Conservation (phyloP, 768 basidiomycete genomes). For the Daedalea quercina region DNA sequence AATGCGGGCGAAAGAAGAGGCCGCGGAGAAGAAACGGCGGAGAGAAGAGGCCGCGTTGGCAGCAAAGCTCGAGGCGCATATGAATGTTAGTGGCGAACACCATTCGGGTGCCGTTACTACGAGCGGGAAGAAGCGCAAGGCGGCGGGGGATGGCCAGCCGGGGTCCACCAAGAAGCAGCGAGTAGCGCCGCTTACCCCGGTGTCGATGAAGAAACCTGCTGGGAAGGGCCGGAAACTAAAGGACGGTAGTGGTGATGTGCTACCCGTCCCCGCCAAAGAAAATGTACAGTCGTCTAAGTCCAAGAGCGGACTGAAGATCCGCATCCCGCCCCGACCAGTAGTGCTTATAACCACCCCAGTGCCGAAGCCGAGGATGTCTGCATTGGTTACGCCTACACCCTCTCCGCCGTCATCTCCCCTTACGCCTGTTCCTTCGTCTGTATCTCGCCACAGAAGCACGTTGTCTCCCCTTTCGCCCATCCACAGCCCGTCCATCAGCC, state of each 20-base stretch:
- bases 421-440: background rate
- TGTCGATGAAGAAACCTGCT: constrained; percentile 6
- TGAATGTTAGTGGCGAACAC: constrained; percentile 1
- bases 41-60: constrained; percentile 40
- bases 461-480: background rate
- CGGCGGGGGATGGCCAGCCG: constrained; percentile 1
- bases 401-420: background rate
- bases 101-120: background rate
- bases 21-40: constrained; percentile 48
- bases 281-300: too few species aligned
- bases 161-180: constrained; percentile 11
- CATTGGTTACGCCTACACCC: background rate
- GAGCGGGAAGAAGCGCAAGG: constrained; percentile 13
- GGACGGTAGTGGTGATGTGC: background rate
- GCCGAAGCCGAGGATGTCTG: background rate
- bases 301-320: constrained; percentile 11
- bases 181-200: constrained; percentile 6
- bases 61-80: constrained; percentile 9
- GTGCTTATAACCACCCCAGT: background rate
- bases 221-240: constrained; percentile 5
- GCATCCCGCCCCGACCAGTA: constrained; percentile 6
- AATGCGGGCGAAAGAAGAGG: constrained; percentile 44
- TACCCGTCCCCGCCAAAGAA: background rate
- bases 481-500: background rate
- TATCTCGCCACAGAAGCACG: background rate